Percentiles rank a stretch among this genome's conserved stretches.
Evolutionary conservation across 495 filamentous ascomycete genomes (phyloP).

Genomic region (Letharia columbiana): DNA sequence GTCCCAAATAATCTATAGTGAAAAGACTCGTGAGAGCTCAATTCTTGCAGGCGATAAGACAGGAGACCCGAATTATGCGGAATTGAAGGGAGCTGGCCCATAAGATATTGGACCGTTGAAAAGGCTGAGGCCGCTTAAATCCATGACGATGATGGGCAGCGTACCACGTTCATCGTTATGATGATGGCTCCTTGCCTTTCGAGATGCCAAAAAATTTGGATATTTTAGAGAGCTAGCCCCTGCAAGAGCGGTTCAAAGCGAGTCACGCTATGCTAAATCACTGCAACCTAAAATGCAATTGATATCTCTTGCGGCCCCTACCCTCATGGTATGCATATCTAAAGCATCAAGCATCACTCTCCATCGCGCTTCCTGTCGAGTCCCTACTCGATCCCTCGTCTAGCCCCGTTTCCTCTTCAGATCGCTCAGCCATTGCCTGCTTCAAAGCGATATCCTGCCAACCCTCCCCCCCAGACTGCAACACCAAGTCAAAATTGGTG

Average conservation of each 20-base stretch:
- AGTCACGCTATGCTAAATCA: slow-evolving; percentile 3
- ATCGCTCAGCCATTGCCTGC: slow-evolving; percentile 18
- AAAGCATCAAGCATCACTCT: slow-evolving; percentile 8
- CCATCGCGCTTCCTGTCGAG: slow-evolving; percentile 11
- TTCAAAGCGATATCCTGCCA: slow-evolving; percentile 49
- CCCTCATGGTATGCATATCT: background rate
- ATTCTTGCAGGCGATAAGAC: too few relatives aligned
- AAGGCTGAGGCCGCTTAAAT: background rate
- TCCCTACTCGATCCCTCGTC: slow-evolving; percentile 10
- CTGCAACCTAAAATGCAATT: background rate
- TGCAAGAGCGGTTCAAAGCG: background rate
- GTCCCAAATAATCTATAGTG: too few relatives aligned
- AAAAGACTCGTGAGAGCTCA: too few relatives aligned
- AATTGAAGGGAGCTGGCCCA: too few relatives aligned
- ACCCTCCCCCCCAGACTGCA: slow-evolving; percentile 54
- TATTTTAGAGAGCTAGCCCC: background rate
- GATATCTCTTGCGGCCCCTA: background rate
- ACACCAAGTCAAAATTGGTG: slow-evolving; percentile 52
- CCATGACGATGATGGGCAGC: background rate
- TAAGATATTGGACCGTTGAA: background rate
- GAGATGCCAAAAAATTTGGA: background rate
- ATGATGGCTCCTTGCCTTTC: background rate
- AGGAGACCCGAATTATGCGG: too few relatives aligned
- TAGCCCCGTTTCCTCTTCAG: slow-evolving; percentile 14
- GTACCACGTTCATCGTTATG: background rate